Percentiles rank a stretch among this genome's conserved stretches.
These are phyloP conservation scores for Fusarium annulatum DNA, from an alignment of 2,329 filamentous ascomycete species.

Conservation along the genomic window DNA sequence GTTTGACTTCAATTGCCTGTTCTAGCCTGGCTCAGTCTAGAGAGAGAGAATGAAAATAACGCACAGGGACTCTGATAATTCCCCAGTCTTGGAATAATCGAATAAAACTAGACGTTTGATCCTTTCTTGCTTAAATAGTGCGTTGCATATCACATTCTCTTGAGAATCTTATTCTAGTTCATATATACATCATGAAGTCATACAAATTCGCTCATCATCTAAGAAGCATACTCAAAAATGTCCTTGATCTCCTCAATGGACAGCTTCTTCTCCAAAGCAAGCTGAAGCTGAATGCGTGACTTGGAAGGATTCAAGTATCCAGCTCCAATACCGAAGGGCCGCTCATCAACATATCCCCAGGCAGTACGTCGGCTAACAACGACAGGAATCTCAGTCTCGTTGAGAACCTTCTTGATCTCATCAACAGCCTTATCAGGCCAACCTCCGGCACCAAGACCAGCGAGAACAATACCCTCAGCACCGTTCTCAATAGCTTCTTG, in stretches of 20 bases:
- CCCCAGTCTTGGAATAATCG: fast-evolving
- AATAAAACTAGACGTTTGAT: fast-evolving
- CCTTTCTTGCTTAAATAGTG: background rate
- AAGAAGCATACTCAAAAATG: constrained; percentile 20
- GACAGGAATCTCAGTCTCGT: constrained; percentile 57
- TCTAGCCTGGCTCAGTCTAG: no score
- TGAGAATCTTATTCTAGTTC: background rate
- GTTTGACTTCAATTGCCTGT: background rate
- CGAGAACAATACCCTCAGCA: constrained; percentile 65
- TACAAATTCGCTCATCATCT: fast-evolving
- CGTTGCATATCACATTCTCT: fast-evolving
- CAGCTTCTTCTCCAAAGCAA: constrained; percentile 46
- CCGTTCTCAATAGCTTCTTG: constrained; percentile 58
- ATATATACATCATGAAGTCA: background rate
- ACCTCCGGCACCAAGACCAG: constrained; percentile 65
- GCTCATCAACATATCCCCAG: constrained; percentile 60
- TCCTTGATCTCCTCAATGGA: constrained; percentile 26
- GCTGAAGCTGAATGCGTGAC: constrained; percentile 61
- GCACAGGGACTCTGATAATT: no score
- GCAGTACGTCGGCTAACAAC: constrained; percentile 61
- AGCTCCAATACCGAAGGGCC: constrained; percentile 52
- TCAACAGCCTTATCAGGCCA: constrained; percentile 53
- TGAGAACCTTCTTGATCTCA: constrained; percentile 56
- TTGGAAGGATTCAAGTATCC: constrained; percentile 67
- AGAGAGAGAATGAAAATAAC: no score